These are phyloP conservation scores for Talaromyces adpressus DNA, from an alignment of 495 filamentous ascomycete species.

Conservation along the genomic window DNA sequence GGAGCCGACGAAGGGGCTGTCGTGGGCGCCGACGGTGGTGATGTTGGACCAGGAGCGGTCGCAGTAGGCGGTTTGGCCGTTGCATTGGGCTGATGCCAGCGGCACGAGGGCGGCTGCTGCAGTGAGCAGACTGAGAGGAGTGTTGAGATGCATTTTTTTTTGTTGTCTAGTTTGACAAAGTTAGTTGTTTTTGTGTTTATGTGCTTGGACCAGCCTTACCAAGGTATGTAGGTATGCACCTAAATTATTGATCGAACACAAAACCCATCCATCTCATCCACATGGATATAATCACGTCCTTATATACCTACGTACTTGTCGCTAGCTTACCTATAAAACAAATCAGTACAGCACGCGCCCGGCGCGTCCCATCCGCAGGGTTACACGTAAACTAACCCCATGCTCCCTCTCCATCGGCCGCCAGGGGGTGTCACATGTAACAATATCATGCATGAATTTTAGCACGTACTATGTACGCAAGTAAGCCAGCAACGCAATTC, in stretches of 20 bases:
- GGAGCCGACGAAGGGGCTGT: constrained; percentile 57
- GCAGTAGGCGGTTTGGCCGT: constrained; percentile 60
- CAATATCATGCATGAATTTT: neutral
- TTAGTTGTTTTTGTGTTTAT: no score
- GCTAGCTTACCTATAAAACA: neutral
- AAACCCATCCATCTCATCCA: neutral
- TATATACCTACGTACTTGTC: neutral
- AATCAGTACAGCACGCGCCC: neutral
- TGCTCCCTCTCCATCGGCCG: neutral
- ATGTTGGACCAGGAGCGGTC: constrained; percentile 55
- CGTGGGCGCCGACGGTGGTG: constrained; percentile 63
- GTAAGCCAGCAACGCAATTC: no score
- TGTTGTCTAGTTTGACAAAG: neutral
- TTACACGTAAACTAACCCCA: neutral
- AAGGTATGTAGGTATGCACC: neutral
- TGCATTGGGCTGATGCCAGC: constrained; percentile 37
- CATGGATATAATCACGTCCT: neutral
- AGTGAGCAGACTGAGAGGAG: neutral
- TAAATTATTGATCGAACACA: neutral
- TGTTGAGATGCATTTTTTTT: neutral
- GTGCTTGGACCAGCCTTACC: neutral
- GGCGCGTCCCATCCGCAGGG: neutral
- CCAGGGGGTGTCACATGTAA: neutral
- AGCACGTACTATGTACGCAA: no score
- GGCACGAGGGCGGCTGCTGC: neutral